A percentile compares a stretch with the other conserved stretches of the same genome.
These are phyloP conservation scores for Periglandula ipomoeae DNA, from an alignment of 2,329 filamentous ascomycete species.

Conservation along the genomic window DNA sequence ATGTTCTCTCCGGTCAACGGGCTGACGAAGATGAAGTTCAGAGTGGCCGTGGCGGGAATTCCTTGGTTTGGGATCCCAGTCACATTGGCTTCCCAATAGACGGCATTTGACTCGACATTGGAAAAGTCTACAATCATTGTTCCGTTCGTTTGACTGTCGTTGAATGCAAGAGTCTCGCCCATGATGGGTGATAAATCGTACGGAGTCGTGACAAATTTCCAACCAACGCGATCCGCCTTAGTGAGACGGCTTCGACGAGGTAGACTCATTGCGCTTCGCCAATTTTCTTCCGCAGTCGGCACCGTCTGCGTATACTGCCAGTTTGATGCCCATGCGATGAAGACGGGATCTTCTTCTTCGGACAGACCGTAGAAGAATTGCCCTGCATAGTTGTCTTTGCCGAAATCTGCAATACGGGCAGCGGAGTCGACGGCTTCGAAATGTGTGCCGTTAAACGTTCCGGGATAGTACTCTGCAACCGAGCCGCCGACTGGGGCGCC, in stretches of 20 bases:
- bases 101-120: conserved; percentile 35
- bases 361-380: conserved; percentile 23
- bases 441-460: conserved; percentile 55
- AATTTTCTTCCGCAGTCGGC: conserved; percentile 21
- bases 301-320: conserved; percentile 23
- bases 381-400: conserved; percentile 27
- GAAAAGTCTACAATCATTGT: conserved; percentile 41
- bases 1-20: conserved; percentile 18
- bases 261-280: conserved; percentile 23
- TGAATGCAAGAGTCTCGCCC: conserved; percentile 33
- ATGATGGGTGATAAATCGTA: conserved; percentile 39
- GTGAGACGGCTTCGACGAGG: conserved; percentile 42
- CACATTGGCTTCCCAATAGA: conserved; percentile 47
- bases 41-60: conserved; percentile 12
- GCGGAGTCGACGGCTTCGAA: conserved; percentile 30
- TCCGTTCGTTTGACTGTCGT: conserved; percentile 36
- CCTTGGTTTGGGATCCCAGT: conserved; percentile 23
- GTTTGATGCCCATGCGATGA: conserved; percentile 27
- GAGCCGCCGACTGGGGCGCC: conserved; percentile 48
- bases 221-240: conserved; percentile 40
- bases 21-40: conserved; percentile 21
- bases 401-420: conserved; percentile 23
- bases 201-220: conserved; percentile 39
- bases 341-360: conserved; percentile 19
- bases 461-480: conserved; percentile 46